These are phyloP conservation scores for Tuber magnatum DNA, from an alignment of 495 filamentous ascomycete genomes.

Conservation along the genomic window DNA sequence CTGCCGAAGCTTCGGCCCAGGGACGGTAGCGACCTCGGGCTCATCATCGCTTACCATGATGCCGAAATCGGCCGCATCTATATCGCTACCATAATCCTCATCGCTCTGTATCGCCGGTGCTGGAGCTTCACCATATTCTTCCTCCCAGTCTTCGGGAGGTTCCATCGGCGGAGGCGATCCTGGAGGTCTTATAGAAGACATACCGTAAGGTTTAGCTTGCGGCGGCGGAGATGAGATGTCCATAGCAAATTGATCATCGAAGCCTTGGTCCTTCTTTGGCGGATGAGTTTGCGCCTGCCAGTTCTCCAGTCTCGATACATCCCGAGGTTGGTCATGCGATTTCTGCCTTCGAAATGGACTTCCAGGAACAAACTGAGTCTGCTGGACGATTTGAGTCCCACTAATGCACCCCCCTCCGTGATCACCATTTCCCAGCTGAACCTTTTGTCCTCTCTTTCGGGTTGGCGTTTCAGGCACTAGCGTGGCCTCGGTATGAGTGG, in stretches of 20 bases:
- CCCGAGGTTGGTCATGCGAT: background rate
- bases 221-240: conserved; percentile 15
- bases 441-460: conserved; percentile 11
- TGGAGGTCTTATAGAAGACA: conserved; percentile 3
- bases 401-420: background rate
- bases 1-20: background rate
- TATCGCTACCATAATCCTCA: conserved; percentile 37
- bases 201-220: conserved; percentile 8
- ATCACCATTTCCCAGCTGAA: conserved; percentile 5
- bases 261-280: conserved; percentile 1
- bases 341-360: conserved; percentile 1
- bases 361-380: conserved; percentile 22
- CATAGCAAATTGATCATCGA: conserved; percentile 1
- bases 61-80: conserved; percentile 24
- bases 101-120: conserved; percentile 38
- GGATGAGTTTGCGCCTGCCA: background rate
- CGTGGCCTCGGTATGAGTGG: conserved; percentile 14
- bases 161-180: conserved; percentile 15
- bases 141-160: conserved; percentile 6
- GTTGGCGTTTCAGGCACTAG: conserved; percentile 28
- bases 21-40: conserved; percentile 5
- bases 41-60: conserved; percentile 35
- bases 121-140: conserved; percentile 17
- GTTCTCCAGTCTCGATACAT: conserved; percentile 8
- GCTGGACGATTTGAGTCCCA: conserved; percentile 21